phyloP scores from a whole-genome alignment of 208 protist genomes.

The Trypanosoma rangeli region DNA sequence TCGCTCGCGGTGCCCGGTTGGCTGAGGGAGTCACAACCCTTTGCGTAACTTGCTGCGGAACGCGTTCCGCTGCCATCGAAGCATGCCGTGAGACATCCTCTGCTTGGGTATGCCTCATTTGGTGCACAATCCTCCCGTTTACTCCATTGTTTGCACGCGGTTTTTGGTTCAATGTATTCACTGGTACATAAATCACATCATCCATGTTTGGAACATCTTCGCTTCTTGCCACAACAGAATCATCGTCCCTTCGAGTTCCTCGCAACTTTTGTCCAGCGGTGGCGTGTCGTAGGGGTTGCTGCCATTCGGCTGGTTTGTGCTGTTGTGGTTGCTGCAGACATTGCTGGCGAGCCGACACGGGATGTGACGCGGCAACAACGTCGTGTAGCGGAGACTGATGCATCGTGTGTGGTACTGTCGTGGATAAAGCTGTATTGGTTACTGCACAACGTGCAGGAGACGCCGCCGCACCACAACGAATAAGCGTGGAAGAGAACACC shows the following conservation, averaged over 20 bases:
- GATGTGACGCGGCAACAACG: not conserved
- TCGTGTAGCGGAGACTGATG: not conserved
- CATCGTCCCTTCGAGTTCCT: conserved; percentile 9
- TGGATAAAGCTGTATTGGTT: not conserved
- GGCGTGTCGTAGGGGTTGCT: no score
- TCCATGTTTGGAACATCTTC: conserved; percentile 16
- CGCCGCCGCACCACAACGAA: not conserved
- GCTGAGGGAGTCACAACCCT: not conserved
- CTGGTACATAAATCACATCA: conserved; percentile 1
- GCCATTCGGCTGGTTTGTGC: no score
- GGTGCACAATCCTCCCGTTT: not conserved
- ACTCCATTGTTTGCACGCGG: not conserved
- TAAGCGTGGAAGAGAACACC: not conserved
- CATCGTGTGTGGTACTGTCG: not conserved
- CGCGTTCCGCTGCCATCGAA: not conserved
- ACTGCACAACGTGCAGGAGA: not conserved
- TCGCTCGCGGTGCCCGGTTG: not conserved
- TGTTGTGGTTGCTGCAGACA: not conserved
- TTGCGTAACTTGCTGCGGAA: conserved; percentile 10
- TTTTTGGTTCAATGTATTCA: conserved; percentile 1
- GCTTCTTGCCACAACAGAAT: conserved; percentile 16
- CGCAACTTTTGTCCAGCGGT: conserved; percentile 2
- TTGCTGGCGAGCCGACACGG: not conserved
- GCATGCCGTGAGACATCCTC: not conserved
- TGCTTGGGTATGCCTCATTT: not conserved